Evolutionary conservation across 2,329 filamentous ascomycete species (phyloP).

Genomic region (Chrysoporthe puriensis): DNA sequence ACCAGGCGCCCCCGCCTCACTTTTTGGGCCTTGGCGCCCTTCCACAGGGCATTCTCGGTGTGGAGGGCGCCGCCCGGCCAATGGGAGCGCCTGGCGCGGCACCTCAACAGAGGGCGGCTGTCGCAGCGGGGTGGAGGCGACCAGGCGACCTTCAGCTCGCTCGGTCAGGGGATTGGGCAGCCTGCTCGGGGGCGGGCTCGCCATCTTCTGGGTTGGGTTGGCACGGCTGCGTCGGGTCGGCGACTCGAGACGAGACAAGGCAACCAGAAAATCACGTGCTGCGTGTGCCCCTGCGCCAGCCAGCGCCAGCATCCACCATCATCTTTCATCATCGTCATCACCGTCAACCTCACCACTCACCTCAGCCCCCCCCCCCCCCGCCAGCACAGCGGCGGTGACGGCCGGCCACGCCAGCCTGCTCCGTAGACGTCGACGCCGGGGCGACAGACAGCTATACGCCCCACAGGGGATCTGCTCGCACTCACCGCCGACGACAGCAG

Average conservation of each 20-base stretch:
- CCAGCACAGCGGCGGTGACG: too few relatives aligned
- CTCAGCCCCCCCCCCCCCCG: background rate
- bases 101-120: background rate
- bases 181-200: too few relatives aligned
- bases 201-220: too few relatives aligned
- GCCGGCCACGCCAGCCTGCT: too few relatives aligned
- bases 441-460: too few relatives aligned
- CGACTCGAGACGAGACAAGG: background rate
- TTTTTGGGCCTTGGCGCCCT: background rate
- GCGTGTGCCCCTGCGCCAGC: background rate
- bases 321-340: too few relatives aligned
- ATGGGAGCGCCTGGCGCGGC: background rate
- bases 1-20: background rate
- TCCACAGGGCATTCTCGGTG: background rate
- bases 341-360: background rate
- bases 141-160: background rate
- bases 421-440: too few relatives aligned
- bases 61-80: background rate
- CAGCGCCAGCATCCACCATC: background rate
- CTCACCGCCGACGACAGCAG: too few relatives aligned
- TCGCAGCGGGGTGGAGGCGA: background rate
- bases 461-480: too few relatives aligned
- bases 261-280: background rate
- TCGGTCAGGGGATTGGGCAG: background rate
- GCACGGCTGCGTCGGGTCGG: too few relatives aligned